These are phyloP conservation scores for Lactarius evosmus DNA, from an alignment of 768 basidiomycete species.

Conservation along the genomic window DNA sequence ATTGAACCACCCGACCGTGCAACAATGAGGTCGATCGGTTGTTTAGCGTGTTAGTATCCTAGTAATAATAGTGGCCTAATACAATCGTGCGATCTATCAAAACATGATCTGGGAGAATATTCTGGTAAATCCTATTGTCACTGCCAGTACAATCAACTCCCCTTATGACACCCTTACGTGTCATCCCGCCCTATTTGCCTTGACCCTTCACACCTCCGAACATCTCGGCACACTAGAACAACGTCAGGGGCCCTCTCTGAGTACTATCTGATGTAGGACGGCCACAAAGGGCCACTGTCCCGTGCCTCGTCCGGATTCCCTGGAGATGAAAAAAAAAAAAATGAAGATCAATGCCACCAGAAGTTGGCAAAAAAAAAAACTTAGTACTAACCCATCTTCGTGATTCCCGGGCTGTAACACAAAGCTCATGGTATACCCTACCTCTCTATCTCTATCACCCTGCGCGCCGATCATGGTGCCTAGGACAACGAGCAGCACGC, in stretches of 20 bases:
- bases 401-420: slow-evolving; percentile 5
- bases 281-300: slow-evolving; percentile 17
- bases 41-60: no score
- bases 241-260: not conserved
- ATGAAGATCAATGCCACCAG: not conserved
- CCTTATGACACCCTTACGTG: no score
- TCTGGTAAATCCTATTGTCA: no score
- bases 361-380: not conserved
- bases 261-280: slow-evolving; percentile 18
- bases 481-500: slow-evolving; percentile 17
- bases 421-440: slow-evolving; percentile 19
- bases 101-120: not conserved
- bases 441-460: not conserved
- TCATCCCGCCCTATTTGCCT: not conserved
- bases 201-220: not conserved
- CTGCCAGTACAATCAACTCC: not conserved
- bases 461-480: not conserved
- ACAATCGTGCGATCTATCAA: not conserved
- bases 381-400: not conserved
- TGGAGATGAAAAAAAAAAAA: no score
- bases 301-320: not conserved
- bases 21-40: no score
- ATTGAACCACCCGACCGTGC: no score
- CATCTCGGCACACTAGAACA: not conserved
- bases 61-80: no score